These are phyloP conservation scores for Acacia acuminata DNA, from an alignment of 306 rosid species.

Conservation along the genomic window DNA sequence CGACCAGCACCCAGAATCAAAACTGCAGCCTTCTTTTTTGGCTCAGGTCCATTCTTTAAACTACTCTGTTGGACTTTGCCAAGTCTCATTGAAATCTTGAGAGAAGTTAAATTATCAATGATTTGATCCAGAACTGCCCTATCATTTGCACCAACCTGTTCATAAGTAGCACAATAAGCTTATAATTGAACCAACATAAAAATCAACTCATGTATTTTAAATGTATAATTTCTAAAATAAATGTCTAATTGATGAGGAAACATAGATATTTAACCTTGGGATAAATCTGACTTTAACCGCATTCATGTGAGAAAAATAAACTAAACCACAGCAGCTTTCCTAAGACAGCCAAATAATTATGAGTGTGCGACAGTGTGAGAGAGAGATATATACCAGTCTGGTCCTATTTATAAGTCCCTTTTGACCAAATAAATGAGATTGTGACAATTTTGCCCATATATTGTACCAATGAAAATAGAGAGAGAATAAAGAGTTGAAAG, in stretches of 20 bases:
- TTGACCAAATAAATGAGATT: no score
- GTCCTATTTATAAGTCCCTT: no score
- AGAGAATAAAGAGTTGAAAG: no score
- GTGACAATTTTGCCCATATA: no score
- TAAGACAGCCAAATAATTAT: not conserved
- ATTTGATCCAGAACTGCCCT: slow-evolving; percentile 64
- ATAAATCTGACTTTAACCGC: not conserved
- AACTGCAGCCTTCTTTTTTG: slow-evolving; percentile 62
- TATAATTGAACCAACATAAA: slow-evolving; percentile 1
- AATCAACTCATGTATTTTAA: slow-evolving; percentile 5
- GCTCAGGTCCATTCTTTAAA: slow-evolving; percentile 42
- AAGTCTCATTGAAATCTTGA: slow-evolving; percentile 65
- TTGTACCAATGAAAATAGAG: no score
- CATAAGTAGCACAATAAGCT: slow-evolving; percentile 31
- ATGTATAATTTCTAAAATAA: slow-evolving; percentile 5
- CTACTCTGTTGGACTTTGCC: slow-evolving; percentile 61
- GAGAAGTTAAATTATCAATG: slow-evolving; percentile 73
- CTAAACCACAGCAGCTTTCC: not conserved
- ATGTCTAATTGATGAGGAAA: not conserved
- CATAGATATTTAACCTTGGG: not conserved
- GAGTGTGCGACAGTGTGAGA: not conserved
- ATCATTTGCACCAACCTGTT: slow-evolving; percentile 90
- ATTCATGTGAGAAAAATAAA: not conserved
- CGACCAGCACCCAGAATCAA: slow-evolving; percentile 95
- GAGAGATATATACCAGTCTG: not conserved